Evolutionary conservation across 208 protist genomes (phyloP), one percentile per base, ranked within the genome.

Genomic region (Leishmania martiniquensis): DNA sequence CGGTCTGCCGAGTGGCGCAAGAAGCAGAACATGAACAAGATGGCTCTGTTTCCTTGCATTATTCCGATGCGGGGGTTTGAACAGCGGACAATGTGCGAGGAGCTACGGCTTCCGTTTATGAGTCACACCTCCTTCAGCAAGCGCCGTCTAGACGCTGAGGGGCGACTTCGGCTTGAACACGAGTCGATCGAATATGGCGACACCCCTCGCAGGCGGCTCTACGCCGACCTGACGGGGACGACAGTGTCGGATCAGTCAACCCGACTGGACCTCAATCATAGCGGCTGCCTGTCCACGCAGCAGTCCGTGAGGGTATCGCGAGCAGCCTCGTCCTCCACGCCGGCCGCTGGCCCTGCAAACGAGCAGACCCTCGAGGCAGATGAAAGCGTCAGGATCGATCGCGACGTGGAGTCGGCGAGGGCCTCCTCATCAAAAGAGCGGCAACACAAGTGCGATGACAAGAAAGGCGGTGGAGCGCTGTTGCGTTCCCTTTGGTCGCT

Each of bases 61-160:
- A 86, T 96, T 69, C 87, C 86, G 4, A 78, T 90, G 12, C 79
- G 75, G 37, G 92, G 92, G 1, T 96, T 89, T 68, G 76, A 88
- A 52, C 76, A 89, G 55, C 54, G 75, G 1, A 51, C 71, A n/a
- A 75, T 96, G n/a, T 91, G 91, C 69, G 44, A 75, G 29, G 51
- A 82, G 54, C 63, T 95, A 9, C 44, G 83, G 0, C 77, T 92
- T 3, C 86, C 86, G 0, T 82, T 80, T 15, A 79, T 89, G 29
- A 63, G 63, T 55, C 81, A 77, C 71, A 57, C 77, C 4, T 59
- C 81, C 4, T 75, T 70, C 6, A 59, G 54, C 49, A 79, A 74
- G 71, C 71, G 60, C 60, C 72, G 66, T 55, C 68, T 80, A 17
- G 75, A 77, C 42, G 63, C 60, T 1, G 70, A 80, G 52, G 75